Base-by-base conservation (phyloP, 176 grass and related monocot genomes). In the Eragrostis nindensis region DNA sequence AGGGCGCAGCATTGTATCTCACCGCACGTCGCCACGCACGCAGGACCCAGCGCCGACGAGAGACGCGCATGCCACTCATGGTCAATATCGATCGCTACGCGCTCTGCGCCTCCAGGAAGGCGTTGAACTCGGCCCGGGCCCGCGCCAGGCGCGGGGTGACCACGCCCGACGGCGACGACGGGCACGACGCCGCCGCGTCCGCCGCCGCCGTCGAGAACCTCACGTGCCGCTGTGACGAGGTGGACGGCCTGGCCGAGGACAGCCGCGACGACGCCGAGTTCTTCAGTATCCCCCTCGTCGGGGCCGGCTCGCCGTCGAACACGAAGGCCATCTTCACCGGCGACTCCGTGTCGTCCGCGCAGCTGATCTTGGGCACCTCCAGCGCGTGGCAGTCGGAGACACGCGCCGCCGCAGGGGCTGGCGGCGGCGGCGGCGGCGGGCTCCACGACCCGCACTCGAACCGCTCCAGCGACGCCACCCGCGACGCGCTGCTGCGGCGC, bases 51-150 rank as follows among this genome's bases (percentile, higher is more conserved):
- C 16, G 48, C 14, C 48, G 14, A 3, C 48, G 48, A 17, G 11
- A 13, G 17, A 50, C 48, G 48, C 16, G 48, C 48, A 17, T 5
- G 14, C 48, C 1, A 62, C 25, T 26, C 24, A 62, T 13, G 13
- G 5, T n/a, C n/a, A n/a, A n/a, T n/a, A n/a, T n/a, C 62, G 19
- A 25, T n/a, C n/a, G 7, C 59, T 84, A 89, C 5, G 80, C 73
- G 38, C 83, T 90, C 77, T 97, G 87, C 11, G 92, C 85, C 59
- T 94, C 92, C 73, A 97, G 46, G 71, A 94, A 94, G 25, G 92
- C 89, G 60, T 80, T 89, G 83, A 97, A 97, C 66, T 97, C 94
- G 60, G 93, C 85, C 71, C 94, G 82, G 7, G 87, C 85, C 70
- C 41, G 85, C 72, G 74, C 75, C 48, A 97, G 66, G 0, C 89